A percentile compares a stretch with the other conserved stretches of the same genome.
phyloP scores from a whole-genome alignment of 2,329 filamentous ascomycete species.

The Xylaria sp. region DNA sequence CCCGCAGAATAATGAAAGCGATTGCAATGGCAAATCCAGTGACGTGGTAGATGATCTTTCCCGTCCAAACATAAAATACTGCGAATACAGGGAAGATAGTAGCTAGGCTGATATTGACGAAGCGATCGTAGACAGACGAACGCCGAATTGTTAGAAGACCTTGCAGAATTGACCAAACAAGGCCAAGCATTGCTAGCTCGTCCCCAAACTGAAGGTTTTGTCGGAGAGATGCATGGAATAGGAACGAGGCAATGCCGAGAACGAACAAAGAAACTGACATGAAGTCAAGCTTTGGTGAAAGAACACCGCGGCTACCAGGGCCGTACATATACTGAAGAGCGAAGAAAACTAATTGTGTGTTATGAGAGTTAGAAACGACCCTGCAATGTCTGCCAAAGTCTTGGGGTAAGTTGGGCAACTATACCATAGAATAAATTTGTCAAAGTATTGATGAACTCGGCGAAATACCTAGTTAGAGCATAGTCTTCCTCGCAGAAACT shows the following conservation, averaged over 20 bases:
- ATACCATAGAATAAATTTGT: conserved; percentile 63
- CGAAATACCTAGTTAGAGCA: conserved; percentile 62
- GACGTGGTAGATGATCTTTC: conserved; percentile 58
- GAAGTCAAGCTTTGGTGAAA: conserved; percentile 53
- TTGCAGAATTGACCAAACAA: conserved; percentile 64
- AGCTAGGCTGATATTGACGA: conserved; percentile 54
- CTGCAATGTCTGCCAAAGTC: background rate
- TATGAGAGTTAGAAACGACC: background rate
- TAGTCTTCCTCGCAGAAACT: conserved; percentile 64
- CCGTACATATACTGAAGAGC: conserved; percentile 55
- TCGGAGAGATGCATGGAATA: conserved; percentile 59
- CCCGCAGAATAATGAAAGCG: conserved; percentile 50
- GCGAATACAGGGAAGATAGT: conserved; percentile 56
- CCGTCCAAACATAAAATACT: conserved; percentile 56
- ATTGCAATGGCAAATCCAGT: conserved; percentile 53
- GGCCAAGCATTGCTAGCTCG: conserved; percentile 68
- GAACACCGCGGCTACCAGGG: conserved; percentile 47
- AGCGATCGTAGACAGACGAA: conserved; percentile 48
- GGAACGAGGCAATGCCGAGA: conserved; percentile 57
- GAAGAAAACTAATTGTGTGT: conserved; percentile 53
- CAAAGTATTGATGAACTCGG: conserved; percentile 64
- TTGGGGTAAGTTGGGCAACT: conserved; percentile 16
- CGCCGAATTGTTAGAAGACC: conserved; percentile 60
- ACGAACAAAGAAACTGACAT: conserved; percentile 56
- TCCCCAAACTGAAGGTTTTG: conserved; percentile 61